phyloP scores from a whole-genome alignment of 169 alveolate genomes.

The Eimeria zaria region DNA sequence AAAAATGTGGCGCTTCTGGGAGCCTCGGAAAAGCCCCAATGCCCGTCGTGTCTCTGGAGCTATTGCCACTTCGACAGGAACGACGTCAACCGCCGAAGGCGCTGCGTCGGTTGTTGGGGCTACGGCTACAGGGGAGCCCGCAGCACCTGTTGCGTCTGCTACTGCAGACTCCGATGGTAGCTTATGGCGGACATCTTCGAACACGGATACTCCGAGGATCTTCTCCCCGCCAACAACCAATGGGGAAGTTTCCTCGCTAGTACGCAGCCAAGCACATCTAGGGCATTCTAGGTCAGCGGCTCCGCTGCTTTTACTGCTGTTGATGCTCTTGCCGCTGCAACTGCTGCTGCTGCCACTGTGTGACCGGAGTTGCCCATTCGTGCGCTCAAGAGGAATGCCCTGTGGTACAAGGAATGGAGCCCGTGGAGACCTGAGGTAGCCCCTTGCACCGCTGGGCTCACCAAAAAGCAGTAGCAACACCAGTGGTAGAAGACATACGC shows the following conservation, averaged over 20 bases:
- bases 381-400: background rate
- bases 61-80: conserved; percentile 48
- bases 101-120: conserved; percentile 4
- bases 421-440: background rate
- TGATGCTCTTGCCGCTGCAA: conserved; percentile 16
- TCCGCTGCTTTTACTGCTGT: background rate
- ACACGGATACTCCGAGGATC: background rate
- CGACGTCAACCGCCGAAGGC: conserved; percentile 11
- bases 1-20: conserved; percentile 49
- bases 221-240: conserved; percentile 29
- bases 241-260: background rate
- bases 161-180: background rate
- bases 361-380: background rate
- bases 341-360: conserved; percentile 25
- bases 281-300: conserved; percentile 9
- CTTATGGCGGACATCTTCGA: background rate
- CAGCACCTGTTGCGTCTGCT: background rate
- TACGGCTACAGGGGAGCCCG: no score
- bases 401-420: conserved; percentile 8
- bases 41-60: conserved; percentile 51
- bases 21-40: conserved; percentile 48
- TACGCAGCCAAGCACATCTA: conserved; percentile 16
- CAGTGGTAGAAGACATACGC: background rate
- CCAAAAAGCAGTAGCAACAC: conserved; percentile 13
- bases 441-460: background rate